Evolutionary conservation across 202 grass and related monocot species (phyloP), one percentile per base, ranked within the genome.

Genomic region (Eragrostis tef): DNA sequence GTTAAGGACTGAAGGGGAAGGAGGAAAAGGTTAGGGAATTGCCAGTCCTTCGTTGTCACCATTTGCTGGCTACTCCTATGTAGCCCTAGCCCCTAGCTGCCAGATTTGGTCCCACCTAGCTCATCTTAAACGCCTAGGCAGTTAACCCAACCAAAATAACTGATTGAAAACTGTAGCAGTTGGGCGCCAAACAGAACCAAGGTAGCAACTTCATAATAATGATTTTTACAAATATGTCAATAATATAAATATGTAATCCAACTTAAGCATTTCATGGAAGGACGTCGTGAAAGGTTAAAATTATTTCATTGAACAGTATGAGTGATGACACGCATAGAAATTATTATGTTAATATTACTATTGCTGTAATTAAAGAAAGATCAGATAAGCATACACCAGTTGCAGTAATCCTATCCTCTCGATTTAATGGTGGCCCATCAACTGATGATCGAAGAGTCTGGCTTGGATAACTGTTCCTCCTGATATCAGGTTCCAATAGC

Each of bases 401-500:
- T 56, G 74, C 42, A 83, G 79, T 10, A 65, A 84, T 89, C 78
- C 89, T 93, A 78, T 99, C 89, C 72, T 96, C 89, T 4, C 86
- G 51, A 48, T 57, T 83, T 73, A 66, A 87, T 67, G 75, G 39
- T 43, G 63, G 71, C 6, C 86, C 88, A 65, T 94, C 89, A 78
- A 81, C 64, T 50, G 68, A 63, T 79, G 71, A 31, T 67, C 79
- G 63, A 54, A 73, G 79, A 70, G 78, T 68, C 79, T 93, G 89
- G 48, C 21, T 80, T 83, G 67, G 81, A 87, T 88, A 96, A 87
- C 84, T 90, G 71, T 63, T 71, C 75, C 93, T 91, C 48, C 58
- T 43, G 86, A 81, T 84, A 87, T 80, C 85, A 74, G 89, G 77
- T 73, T 99, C 93, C 76, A 83, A 20, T 49, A 89, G 60, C 79